Evolutionary conservation across 2,329 filamentous ascomycete genomes (phyloP).

Genomic region (Fusarium lateritium): DNA sequence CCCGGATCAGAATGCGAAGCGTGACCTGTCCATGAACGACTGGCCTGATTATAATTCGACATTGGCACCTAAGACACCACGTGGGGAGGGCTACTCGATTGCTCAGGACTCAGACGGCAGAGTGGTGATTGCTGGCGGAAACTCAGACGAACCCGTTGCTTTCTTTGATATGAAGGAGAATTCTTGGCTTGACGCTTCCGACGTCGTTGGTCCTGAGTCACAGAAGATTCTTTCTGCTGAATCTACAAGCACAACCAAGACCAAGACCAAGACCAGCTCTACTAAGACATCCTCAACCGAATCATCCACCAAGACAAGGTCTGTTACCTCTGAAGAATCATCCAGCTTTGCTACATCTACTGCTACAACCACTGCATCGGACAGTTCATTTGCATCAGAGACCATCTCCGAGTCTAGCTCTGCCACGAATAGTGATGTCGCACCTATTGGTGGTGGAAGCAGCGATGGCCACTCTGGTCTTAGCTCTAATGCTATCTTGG

Average conservation of each 20-base stretch:
- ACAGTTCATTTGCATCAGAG: constrained; percentile 45
- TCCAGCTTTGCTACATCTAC: constrained; percentile 49
- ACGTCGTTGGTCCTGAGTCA: constrained; percentile 69
- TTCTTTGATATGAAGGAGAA: constrained; percentile 85
- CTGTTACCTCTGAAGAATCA: constrained; percentile 39
- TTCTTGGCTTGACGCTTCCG: constrained; percentile 80
- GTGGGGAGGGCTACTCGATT: constrained; percentile 77
- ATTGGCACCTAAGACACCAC: constrained; percentile 73
- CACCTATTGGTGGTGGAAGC: constrained; percentile 49
- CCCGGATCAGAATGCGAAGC: constrained; percentile 55
- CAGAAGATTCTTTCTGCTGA: constrained; percentile 56
- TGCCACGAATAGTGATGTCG: constrained; percentile 45
- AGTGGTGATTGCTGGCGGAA: constrained; percentile 85
- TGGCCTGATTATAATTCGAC: constrained; percentile 87
- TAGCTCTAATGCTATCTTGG: constrained; percentile 74
- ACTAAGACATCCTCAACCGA: constrained; percentile 41
- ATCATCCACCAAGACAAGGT: constrained; percentile 50
- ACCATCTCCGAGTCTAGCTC: constrained; percentile 45
- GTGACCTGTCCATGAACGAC: constrained; percentile 68
- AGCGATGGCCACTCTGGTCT: constrained; percentile 51
- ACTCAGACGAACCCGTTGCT: constrained; percentile 74
- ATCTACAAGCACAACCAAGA: constrained; percentile 21
- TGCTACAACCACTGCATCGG: constrained; percentile 35
- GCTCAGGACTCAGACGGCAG: constrained; percentile 76
- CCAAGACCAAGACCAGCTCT: constrained; percentile 32